Evolutionary conservation across 805 yeast genomes (phyloP).

Genomic region (Cyberlindnera misumaiensis): DNA sequence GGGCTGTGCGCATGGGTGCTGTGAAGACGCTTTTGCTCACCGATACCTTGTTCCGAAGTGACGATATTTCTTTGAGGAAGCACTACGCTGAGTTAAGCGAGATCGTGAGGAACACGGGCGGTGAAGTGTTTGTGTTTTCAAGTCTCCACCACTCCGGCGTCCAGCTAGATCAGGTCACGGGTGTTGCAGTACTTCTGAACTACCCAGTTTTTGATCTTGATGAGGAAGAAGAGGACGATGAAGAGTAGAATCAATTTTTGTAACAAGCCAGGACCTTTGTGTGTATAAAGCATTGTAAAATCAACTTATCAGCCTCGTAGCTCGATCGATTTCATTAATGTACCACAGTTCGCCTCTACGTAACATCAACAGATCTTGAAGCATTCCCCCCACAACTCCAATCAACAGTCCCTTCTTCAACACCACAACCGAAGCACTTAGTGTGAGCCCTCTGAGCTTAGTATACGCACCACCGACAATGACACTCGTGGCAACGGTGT

Average conservation of each 20-base stretch:
- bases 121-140: slow-evolving; percentile 72
- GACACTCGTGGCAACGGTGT: slow-evolving; percentile 54
- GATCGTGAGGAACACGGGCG: slow-evolving; percentile 61
- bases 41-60: slow-evolving; percentile 71
- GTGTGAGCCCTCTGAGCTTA: slow-evolving; percentile 30
- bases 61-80: slow-evolving; percentile 63
- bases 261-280: no score
- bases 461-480: slow-evolving; percentile 49
- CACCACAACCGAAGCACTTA: slow-evolving; percentile 35
- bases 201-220: slow-evolving; percentile 82
- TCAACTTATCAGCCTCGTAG: no score
- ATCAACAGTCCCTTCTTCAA: slow-evolving; percentile 46
- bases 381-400: slow-evolving; percentile 56
- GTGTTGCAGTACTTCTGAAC: slow-evolving; percentile 79
- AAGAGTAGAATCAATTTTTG: slow-evolving; percentile 12
- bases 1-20: slow-evolving; percentile 74
- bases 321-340: no score
- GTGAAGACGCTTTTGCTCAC: slow-evolving; percentile 70
- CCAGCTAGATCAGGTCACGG: slow-evolving; percentile 83
- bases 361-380: slow-evolving; percentile 58
- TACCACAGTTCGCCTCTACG: slow-evolving; percentile 28
- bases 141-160: slow-evolving; percentile 86
- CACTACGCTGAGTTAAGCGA: slow-evolving; percentile 64
- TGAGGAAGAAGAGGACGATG: slow-evolving; percentile 40
- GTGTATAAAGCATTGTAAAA: no score